Evolutionary conservation across 495 filamentous ascomycete species (phyloP).

Genomic region (Clavariopsis aquatica): DNA sequence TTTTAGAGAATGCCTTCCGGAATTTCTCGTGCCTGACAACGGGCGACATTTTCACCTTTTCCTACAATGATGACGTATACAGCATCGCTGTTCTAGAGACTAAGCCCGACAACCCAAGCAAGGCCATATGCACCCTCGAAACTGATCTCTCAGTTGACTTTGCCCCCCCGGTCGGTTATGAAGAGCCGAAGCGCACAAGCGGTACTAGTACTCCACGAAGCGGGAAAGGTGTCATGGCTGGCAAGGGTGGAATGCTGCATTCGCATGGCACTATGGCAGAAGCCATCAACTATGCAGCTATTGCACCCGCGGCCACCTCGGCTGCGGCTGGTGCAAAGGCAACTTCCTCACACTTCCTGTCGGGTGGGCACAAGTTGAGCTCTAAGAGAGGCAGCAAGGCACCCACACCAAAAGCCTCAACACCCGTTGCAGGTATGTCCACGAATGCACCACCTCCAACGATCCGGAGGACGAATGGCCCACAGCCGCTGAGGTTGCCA

Average conservation of each 20-base stretch:
- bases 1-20: conserved; percentile 91
- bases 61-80: conserved; percentile 90
- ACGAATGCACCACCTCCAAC: conserved; percentile 55
- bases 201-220: conserved; percentile 70
- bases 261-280: conserved; percentile 92
- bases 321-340: conserved; percentile 63
- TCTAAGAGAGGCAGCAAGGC: conserved; percentile 78
- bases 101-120: conserved; percentile 77
- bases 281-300: conserved; percentile 93
- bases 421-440: conserved; percentile 70
- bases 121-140: conserved; percentile 86
- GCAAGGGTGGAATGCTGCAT: conserved; percentile 71
- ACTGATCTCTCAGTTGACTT: conserved; percentile 96
- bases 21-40: conserved; percentile 91
- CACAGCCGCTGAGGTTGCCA: conserved; percentile 81
- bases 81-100: conserved; percentile 90
- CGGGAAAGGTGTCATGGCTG: conserved; percentile 52
- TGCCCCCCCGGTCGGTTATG: conserved; percentile 87
- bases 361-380: conserved; percentile 72
- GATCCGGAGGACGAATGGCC: conserved; percentile 66
- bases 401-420: conserved; percentile 77
- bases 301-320: conserved; percentile 72
- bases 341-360: conserved; percentile 75
- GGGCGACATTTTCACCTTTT: conserved; percentile 90
- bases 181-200: conserved; percentile 66